phyloP scores from a whole-genome alignment of 495 filamentous ascomycete species.

The Aspergillus mulundensis region DNA sequence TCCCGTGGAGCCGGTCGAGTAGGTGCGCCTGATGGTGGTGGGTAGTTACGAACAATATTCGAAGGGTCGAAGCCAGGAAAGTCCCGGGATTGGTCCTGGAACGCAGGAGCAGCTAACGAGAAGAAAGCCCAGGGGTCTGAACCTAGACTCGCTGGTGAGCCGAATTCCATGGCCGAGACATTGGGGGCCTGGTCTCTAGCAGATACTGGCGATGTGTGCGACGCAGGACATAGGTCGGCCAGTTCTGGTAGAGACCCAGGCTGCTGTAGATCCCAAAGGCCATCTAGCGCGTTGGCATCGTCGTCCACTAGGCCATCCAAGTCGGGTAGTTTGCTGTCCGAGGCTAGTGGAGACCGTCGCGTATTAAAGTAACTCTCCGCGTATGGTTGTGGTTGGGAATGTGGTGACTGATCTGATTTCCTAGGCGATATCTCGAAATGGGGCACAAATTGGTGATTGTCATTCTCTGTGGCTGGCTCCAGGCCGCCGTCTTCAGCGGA shows the following conservation, averaged over 20 bases:
- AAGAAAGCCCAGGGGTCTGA: constrained; percentile 30
- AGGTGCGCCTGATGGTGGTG: constrained; percentile 20
- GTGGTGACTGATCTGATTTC: background rate
- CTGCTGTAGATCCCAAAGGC: constrained; percentile 35
- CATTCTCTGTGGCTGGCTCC: background rate
- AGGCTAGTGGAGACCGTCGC: constrained; percentile 8
- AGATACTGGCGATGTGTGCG: constrained; percentile 10
- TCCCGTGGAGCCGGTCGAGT: constrained; percentile 19
- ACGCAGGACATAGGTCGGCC: constrained; percentile 29
- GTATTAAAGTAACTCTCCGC: constrained; percentile 3
- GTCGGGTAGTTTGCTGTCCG: constrained; percentile 6
- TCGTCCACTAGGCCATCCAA: constrained; percentile 15
- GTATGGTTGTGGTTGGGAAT: constrained; percentile 2
- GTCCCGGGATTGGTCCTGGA: constrained; percentile 19
- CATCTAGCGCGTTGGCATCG: constrained; percentile 20
- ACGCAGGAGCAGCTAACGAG: constrained; percentile 21
- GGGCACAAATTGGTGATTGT: background rate
- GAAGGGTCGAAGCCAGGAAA: constrained; percentile 36
- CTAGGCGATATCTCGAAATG: background rate
- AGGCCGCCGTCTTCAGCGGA: constrained; percentile 21
- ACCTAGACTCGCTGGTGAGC: constrained; percentile 21
- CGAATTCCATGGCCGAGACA: constrained; percentile 25
- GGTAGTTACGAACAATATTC: constrained; percentile 37
- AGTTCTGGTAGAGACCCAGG: constrained; percentile 33
- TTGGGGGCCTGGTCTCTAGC: constrained; percentile 5